These are phyloP conservation scores for Aspergillus tubingensis DNA, from an alignment of 2,329 filamentous ascomycete genomes.

Conservation along the genomic window DNA sequence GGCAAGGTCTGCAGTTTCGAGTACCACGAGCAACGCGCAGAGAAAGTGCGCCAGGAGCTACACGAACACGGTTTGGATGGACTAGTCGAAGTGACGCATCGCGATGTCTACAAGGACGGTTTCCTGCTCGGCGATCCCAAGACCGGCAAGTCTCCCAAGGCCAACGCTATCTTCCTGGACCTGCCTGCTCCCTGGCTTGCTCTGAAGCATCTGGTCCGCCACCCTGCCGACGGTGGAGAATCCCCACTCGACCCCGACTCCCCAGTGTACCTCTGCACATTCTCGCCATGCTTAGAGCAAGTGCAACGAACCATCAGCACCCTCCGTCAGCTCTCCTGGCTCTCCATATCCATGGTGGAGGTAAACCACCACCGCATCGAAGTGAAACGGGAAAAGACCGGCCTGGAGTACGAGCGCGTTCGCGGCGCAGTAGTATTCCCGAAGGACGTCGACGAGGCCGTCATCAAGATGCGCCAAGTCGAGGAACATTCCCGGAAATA, in stretches of 20 bases:
- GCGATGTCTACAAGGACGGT: slow-evolving; percentile 53
- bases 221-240: slow-evolving; percentile 31
- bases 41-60: slow-evolving; percentile 47
- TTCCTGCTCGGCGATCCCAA: slow-evolving; percentile 43
- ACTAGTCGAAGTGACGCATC: slow-evolving; percentile 49
- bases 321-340: slow-evolving; percentile 81
- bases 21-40: slow-evolving; percentile 49
- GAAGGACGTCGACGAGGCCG: slow-evolving; percentile 72
- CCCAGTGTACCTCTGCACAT: slow-evolving; percentile 82
- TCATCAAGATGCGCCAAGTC: slow-evolving; percentile 71
- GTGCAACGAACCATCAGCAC: slow-evolving; percentile 81
- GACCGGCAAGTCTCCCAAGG: slow-evolving; percentile 43
- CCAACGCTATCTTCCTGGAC: slow-evolving; percentile 53
- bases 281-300: slow-evolving; percentile 96
- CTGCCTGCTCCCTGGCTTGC: slow-evolving; percentile 55
- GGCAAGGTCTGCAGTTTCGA: slow-evolving; percentile 55
- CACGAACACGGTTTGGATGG: slow-evolving; percentile 46
- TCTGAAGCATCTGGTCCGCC: slow-evolving; percentile 49
- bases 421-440: slow-evolving; percentile 68
- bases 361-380: slow-evolving; percentile 77
- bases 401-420: slow-evolving; percentile 67
- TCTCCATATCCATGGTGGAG: slow-evolving; percentile 92
- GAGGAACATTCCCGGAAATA: slow-evolving; percentile 69
- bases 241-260: slow-evolving; percentile 70
- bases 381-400: slow-evolving; percentile 77